Percentiles rank a stretch among this genome's conserved stretches.
Evolutionary conservation across 805 yeast genomes (phyloP).

Genomic region (Suhomyces emberorum): DNA sequence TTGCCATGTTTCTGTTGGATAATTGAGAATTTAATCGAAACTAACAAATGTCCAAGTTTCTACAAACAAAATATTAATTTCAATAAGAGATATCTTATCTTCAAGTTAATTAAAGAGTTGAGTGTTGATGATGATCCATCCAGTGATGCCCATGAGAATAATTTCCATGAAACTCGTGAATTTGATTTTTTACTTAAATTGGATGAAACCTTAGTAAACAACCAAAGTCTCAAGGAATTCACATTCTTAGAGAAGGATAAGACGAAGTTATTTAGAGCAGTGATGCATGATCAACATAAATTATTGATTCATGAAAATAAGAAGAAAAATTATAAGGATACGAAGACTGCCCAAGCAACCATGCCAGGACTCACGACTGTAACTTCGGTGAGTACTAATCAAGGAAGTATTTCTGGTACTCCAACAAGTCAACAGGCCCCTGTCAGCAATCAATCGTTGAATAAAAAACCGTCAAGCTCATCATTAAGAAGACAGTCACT

Average conservation of each 20-base stretch:
- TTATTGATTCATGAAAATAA: constrained; percentile 30
- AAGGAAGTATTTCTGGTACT: background rate
- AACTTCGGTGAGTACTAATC: background rate
- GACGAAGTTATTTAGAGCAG: constrained; percentile 25
- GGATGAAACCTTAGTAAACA: constrained; percentile 33
- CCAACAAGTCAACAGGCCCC: constrained; percentile 1
- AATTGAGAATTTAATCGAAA: constrained; percentile 70
- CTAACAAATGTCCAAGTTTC: constrained; percentile 66
- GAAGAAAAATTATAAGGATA: constrained; percentile 25
- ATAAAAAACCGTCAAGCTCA: constrained; percentile 28
- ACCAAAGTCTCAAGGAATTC: constrained; percentile 36
- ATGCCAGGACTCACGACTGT: background rate
- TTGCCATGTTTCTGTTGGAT: constrained; percentile 94
- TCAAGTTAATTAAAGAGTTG: constrained; percentile 37
- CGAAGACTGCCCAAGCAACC: constrained; percentile 6
- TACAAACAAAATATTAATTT: constrained; percentile 71
- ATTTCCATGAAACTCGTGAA: constrained; percentile 35
- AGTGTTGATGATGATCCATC: constrained; percentile 34
- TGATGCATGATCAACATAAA: constrained; percentile 31
- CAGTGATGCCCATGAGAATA: constrained; percentile 19
- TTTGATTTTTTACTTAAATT: constrained; percentile 54
- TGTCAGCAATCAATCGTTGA: constrained; percentile 13
- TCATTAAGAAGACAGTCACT: constrained; percentile 37
- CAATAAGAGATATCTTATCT: constrained; percentile 57
- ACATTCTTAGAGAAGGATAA: constrained; percentile 23